Evolutionary conservation across 2,329 filamentous ascomycete species (phyloP).

Genomic region (Aspergillus calidoustus): DNA sequence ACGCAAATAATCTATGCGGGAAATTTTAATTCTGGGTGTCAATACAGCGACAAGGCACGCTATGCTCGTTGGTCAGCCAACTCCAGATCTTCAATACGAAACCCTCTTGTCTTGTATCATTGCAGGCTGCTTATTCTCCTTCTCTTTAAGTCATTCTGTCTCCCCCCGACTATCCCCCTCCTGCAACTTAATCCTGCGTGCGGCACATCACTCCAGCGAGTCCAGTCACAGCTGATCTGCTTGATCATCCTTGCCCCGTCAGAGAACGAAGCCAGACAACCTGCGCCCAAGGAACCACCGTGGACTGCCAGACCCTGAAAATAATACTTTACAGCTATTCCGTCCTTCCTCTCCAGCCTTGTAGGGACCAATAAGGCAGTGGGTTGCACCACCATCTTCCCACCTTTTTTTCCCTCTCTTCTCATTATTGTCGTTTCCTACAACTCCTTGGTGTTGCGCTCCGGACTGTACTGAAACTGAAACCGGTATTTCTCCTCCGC

Average conservation of each 20-base stretch:
- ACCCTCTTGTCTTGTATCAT: conserved; percentile 24
- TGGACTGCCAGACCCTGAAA: conserved; percentile 12
- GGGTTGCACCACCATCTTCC: conserved; percentile 26
- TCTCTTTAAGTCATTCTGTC: conserved; percentile 17
- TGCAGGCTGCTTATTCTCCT: conserved; percentile 18
- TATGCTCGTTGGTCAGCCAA: conserved; percentile 20
- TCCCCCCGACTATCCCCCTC: conserved; percentile 15
- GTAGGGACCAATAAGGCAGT: conserved; percentile 29
- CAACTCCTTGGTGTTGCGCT: background rate
- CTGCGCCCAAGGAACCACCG: conserved; percentile 13
- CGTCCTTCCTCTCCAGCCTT: conserved; percentile 21
- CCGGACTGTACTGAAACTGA: conserved; percentile 5
- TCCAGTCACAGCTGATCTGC: conserved; percentile 6
- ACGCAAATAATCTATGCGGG: background rate
- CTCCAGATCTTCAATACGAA: conserved; percentile 28
- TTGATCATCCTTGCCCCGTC: conserved; percentile 9
- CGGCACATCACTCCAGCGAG: conserved; percentile 10
- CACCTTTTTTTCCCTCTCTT: conserved; percentile 5
- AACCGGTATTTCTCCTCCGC: background rate
- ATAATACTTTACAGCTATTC: conserved; percentile 19
- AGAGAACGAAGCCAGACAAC: conserved; percentile 10
- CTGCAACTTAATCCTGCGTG: conserved; percentile 17
- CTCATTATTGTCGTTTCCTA: background rate
- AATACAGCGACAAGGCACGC: conserved; percentile 22
- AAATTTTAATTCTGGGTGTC: conserved; percentile 13